Conservation (phyloP, 352 stramenopile species). For the Phytophthora hybrid region DNA sequence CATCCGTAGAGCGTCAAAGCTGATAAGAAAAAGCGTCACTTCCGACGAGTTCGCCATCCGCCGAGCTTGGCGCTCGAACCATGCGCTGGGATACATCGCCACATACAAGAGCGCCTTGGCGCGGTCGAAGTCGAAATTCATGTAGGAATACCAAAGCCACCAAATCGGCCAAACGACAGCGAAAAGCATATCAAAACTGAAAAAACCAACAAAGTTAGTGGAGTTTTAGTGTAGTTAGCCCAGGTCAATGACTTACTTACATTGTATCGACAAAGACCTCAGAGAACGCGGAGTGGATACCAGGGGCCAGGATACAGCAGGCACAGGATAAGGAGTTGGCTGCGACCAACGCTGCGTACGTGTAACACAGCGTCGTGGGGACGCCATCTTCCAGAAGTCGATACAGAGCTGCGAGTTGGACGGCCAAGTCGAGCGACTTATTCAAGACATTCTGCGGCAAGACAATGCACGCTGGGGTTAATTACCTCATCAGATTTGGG, state of each 20-base stretch:
- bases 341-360: constrained; percentile 15
- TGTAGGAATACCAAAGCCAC: constrained; percentile 26
- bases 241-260: not conserved
- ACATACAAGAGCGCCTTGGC: constrained; percentile 22
- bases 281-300: constrained; percentile 20
- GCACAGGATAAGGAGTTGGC: constrained; percentile 25
- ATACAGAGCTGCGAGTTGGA: constrained; percentile 21
- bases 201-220: too few species aligned
- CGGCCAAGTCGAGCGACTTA: constrained; percentile 18
- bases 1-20: constrained; percentile 34
- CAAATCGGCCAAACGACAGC: constrained; percentile 25
- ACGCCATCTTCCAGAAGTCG: constrained; percentile 26
- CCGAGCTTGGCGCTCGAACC: constrained; percentile 24
- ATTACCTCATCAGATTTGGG: not conserved
- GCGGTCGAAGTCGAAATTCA: constrained; percentile 27
- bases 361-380: constrained; percentile 20
- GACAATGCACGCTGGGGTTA: not conserved
- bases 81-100: constrained; percentile 1
- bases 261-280: constrained; percentile 30
- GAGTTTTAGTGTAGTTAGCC: too few species aligned
- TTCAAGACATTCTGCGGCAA: constrained; percentile 29
- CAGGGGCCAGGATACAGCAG: constrained; percentile 13
- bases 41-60: constrained; percentile 21
- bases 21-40: constrained; percentile 26
- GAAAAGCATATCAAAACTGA: constrained; percentile 32